A percentile compares a stretch with the other conserved stretches of the same genome.
These are phyloP conservation scores for Penicillium fuscoglaucum DNA, from an alignment of 2,329 filamentous ascomycete species.

Conservation along the genomic window DNA sequence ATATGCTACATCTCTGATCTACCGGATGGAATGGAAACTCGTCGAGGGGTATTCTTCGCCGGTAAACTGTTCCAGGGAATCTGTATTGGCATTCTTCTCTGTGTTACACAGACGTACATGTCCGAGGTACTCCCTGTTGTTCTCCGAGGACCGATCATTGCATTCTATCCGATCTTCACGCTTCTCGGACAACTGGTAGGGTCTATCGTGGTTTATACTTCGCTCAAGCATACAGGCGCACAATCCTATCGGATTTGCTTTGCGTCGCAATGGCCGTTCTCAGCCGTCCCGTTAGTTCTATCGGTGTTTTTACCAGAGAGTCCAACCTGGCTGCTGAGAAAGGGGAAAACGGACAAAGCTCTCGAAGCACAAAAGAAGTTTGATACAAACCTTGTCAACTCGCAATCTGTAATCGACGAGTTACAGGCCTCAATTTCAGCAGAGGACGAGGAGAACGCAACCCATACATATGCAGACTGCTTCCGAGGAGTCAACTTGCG, in stretches of 20 bases:
- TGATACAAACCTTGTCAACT: constrained; percentile 6
- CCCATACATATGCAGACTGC: constrained; percentile 35
- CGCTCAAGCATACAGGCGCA: constrained; percentile 24
- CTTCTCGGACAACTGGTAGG: constrained; percentile 51
- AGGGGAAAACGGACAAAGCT: constrained; percentile 36
- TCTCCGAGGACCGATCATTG: constrained; percentile 49
- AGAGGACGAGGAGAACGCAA: constrained; percentile 44
- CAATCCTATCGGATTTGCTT: constrained; percentile 38
- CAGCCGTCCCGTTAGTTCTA: constrained; percentile 44
- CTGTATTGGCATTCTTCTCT: constrained; percentile 49
- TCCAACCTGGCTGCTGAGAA: constrained; percentile 50
- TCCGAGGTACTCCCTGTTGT: constrained; percentile 50
- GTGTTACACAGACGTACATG: constrained; percentile 48
- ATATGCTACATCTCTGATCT: constrained; percentile 23
- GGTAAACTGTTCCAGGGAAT: constrained; percentile 49
- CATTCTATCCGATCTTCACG: constrained; percentile 51
- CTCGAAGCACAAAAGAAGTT: constrained; percentile 18
- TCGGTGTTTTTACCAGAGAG: constrained; percentile 52
- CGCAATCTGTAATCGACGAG: constrained; percentile 11
- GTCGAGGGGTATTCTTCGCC: constrained; percentile 43
- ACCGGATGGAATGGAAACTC: constrained; percentile 22
- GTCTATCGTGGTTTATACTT: constrained; percentile 30
- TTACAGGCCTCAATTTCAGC: constrained; percentile 21
- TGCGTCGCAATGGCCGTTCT: constrained; percentile 50
- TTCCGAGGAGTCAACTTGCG: constrained; percentile 24